These are phyloP conservation scores for Amphicarpaea edgeworthii DNA, from an alignment of 306 rosid genomes.

Conservation along the genomic window DNA sequence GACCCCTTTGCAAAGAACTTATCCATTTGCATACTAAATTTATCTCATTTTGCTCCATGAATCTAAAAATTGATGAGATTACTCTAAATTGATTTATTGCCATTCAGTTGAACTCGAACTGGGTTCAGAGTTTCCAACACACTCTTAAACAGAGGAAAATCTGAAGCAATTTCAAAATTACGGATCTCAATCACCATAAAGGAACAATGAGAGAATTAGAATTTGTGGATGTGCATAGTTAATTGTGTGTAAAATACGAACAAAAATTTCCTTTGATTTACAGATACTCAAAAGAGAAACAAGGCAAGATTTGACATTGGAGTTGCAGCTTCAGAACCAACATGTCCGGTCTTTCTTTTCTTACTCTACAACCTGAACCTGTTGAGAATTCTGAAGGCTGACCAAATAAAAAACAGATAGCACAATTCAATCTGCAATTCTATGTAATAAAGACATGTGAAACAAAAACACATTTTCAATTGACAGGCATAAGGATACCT, in stretches of 20 bases:
- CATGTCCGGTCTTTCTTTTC: not conserved
- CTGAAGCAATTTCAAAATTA: not conserved
- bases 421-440: conserved; percentile 12
- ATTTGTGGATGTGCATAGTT: not conserved
- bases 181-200: not conserved
- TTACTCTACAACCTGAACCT: conserved; percentile 6
- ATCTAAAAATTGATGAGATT: too few relatives aligned
- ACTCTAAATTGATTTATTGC: too few relatives aligned
- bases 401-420: not conserved
- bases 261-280: conserved; percentile 11
- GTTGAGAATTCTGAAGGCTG: not conserved
- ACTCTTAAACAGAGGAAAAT: not conserved
- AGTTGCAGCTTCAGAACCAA: not conserved
- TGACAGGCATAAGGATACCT: conserved; percentile 14
- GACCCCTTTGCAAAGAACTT: too few relatives aligned
- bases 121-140: not conserved
- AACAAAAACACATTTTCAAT: not conserved
- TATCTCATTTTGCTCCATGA: too few relatives aligned
- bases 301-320: not conserved
- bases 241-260: not conserved
- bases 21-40: too few relatives aligned
- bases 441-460: not conserved
- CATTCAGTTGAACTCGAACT: not conserved
- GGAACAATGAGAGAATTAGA: not conserved
- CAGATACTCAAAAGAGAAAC: not conserved